phyloP scores from a whole-genome alignment of 495 filamentous ascomycete genomes.

The Penicillium verhagenii region DNA sequence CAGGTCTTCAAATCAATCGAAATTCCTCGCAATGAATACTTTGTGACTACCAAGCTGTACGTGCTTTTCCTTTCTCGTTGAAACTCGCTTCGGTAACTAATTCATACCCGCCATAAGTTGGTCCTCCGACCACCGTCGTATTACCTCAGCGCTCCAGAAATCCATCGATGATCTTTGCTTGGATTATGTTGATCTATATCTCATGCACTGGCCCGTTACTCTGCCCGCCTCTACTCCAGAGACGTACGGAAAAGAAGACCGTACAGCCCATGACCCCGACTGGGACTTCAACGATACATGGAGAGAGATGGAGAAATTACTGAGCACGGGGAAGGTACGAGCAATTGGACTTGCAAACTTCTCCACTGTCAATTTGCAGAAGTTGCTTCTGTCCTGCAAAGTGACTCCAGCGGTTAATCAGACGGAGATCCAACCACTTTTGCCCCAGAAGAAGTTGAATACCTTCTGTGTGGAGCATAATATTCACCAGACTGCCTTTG shows the following conservation, averaged over 20 bases:
- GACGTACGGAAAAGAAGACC: conserved; percentile 36
- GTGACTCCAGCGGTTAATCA: conserved; percentile 63
- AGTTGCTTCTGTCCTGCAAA: conserved; percentile 45
- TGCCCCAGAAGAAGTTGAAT: conserved; percentile 57
- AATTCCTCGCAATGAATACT: conserved; percentile 52
- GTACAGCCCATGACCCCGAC: conserved; percentile 41
- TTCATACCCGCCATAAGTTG: conserved; percentile 7
- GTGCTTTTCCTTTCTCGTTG: conserved; percentile 31
- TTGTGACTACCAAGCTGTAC: conserved; percentile 60
- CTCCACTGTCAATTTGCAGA: conserved; percentile 40
- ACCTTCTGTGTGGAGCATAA: conserved; percentile 49
- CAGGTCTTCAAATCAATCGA: conserved; percentile 50
- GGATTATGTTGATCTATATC: conserved; percentile 64
- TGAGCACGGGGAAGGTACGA: conserved; percentile 53
- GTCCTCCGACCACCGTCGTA: conserved; percentile 44
- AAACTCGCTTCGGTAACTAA: background rate
- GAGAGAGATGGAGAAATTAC: conserved; percentile 55
- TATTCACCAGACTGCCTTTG: conserved; percentile 64
- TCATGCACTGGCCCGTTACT: conserved; percentile 64
- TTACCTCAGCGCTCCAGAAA: conserved; percentile 50
- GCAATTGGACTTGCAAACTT: conserved; percentile 60
- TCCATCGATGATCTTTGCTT: conserved; percentile 58
- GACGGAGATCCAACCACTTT: conserved; percentile 53
- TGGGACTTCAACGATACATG: conserved; percentile 45
- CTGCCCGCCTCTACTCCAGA: conserved; percentile 48